Base-by-base conservation (phyloP, 1,284 basidiomycete genomes). In the Fomes fomentarius region DNA sequence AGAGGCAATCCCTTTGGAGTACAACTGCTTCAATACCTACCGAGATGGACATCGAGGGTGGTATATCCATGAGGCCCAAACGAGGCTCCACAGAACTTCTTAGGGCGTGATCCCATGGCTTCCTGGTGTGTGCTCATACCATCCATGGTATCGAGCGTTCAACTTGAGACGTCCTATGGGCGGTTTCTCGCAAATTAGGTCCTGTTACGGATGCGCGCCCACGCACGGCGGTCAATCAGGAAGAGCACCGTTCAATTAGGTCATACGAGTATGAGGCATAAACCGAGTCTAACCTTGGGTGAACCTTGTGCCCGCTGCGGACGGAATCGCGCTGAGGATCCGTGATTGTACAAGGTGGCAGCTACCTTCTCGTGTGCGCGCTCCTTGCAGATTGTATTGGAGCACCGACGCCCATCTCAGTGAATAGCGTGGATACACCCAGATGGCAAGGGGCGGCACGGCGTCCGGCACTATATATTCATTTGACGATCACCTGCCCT, bases 331-430 rank as follows among this genome's bases (percentile, higher is more conserved):
- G n/a, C n/a, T n/a, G n/a, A n/a, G n/a, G n/a, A n/a, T n/a, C n/a
- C n/a, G n/a, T n/a, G n/a, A n/a, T n/a, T n/a, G n/a, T n/a, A n/a
- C n/a, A n/a, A n/a, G n/a, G n/a, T n/a, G n/a, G n/a, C n/a, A n/a
- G n/a, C n/a, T n/a, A n/a, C n/a, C n/a, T n/a, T n/a, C 3, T 22
- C 21, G 19, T 24, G 38, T n/a, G 21, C 17, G 38, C 26, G 43
- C 53, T 56, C 53, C 57, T 53, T 39, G 57, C 54, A 50, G 56
- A 30, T 33, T 21, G 31, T 39, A 53, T 59, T 51, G 57, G 57
- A 55, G 44, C 28, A 31, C 24, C 43, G 31, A 44, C 31, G 43
- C 43, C 12, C 31, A 17, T n/a, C 3, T 8, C 14, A 19, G 19
- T n/a, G 43, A 14, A 15, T 34, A 30, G 24, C 22, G 14, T 26